These are phyloP conservation scores for Leishmania tarentolae DNA, from an alignment of 208 protist species.

Conservation along the genomic window DNA sequence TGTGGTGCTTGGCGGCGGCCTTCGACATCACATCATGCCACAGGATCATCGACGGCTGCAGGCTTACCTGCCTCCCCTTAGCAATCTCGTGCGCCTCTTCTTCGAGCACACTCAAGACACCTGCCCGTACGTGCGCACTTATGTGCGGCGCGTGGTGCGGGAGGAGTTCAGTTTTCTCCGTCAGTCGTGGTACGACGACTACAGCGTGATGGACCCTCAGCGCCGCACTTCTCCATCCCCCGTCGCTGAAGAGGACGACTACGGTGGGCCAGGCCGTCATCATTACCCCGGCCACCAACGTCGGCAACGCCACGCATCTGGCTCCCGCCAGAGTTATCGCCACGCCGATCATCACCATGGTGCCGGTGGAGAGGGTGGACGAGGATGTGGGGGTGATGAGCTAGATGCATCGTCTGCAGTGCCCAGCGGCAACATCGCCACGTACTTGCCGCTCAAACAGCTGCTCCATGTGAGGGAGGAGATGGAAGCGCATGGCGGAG, in stretches of 20 bases:
- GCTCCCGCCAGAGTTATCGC: conserved; percentile 7
- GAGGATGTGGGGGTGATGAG: background rate
- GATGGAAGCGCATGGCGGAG: background rate
- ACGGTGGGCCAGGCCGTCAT: conserved; percentile 13
- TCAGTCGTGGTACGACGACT: conserved; percentile 51
- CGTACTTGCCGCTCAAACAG: conserved; percentile 22
- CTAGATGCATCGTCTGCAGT: conserved; percentile 14
- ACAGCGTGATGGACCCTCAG: conserved; percentile 12
- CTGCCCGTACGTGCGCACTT: conserved; percentile 66
- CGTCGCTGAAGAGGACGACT: conserved; percentile 20
- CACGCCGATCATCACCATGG: background rate
- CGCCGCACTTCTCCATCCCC: conserved; percentile 4
- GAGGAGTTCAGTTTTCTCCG: conserved; percentile 67
- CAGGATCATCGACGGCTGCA: conserved; percentile 32
- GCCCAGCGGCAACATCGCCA: conserved; percentile 16
- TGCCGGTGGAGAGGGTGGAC: background rate
- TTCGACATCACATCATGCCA: conserved; percentile 30
- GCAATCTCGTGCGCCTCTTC: conserved; percentile 58
- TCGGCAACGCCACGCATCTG: background rate
- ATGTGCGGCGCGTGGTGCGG: conserved; percentile 56
- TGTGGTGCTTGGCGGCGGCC: conserved; percentile 1
- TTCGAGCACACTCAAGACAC: conserved; percentile 62
- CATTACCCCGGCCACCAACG: conserved; percentile 6
- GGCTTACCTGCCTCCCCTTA: conserved; percentile 41
- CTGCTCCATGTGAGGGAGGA: conserved; percentile 16